Base-by-base conservation (phyloP, 2,329 filamentous ascomycete genomes). In the Zalaria obscura region DNA sequence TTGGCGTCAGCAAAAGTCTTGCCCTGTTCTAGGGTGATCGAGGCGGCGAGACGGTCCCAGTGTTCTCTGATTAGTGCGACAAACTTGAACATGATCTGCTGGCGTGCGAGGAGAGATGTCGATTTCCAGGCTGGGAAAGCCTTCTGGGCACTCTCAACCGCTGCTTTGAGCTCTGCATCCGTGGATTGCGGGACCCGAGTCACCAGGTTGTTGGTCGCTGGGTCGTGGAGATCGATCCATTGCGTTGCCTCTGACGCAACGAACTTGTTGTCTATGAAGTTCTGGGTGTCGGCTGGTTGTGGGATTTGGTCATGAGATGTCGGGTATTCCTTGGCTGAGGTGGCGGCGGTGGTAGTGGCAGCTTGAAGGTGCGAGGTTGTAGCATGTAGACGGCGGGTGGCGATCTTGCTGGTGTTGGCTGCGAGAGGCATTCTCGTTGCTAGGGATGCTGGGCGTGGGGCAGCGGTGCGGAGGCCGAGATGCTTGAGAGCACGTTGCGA, bases 11-110 rank as follows among this genome's bases (percentile, higher is more conserved):
- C 80, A 60, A 89, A 80, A 0, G 84, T 91, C 74, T 91, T 91
- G 60, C 84, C 84, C 68, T 91, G 84, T 68, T 91, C 84, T 43
- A 89, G 70, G 5, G 83, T 88, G 60, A 91, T 91, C 65, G 80
- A 86, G 8, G 84, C 83, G 10, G 84, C 84, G 50, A 91, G 66
- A 11, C 84, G 73, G 60, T 91, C 84, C 83, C 83, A 88, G 66
- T 91, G 81, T 65, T 88, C 80, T 40, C 82, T 71, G 58, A 91
- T 85, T 55, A 91, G 67, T 28, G 73, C 72, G 29, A 86, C 82
- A 55, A 86, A 87, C 62, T 81, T 48, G 70, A 88, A 88, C 80
- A 88, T 85, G 65, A 87, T 79, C 65, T 83, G 76, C 68, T 88
- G 83, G 48, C 83, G 72, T 48, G 73, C 67, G 49, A 88, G 70